phyloP scores from a whole-genome alignment of 2,329 filamentous ascomycete species.

The Pseudogymnoascus sp. region DNA sequence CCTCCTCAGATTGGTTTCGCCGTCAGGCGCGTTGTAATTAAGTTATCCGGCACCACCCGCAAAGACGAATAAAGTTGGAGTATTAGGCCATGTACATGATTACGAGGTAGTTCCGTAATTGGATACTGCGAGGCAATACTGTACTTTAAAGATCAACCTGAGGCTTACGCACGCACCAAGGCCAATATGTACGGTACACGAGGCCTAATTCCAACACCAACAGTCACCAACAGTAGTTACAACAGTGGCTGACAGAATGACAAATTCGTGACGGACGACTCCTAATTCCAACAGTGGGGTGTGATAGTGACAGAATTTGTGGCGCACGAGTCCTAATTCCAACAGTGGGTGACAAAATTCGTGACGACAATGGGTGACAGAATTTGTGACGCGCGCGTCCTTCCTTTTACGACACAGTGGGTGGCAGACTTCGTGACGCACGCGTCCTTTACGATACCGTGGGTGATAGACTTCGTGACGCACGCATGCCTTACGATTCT shows the following conservation, averaged over 20 bases:
- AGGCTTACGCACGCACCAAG: neutral
- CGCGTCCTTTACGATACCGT: neutral
- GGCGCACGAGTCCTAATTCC: neutral
- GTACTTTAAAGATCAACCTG: neutral
- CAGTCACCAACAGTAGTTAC: neutral
- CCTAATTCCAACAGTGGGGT: neutral
- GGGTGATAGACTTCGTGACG: neutral
- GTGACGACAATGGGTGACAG: neutral
- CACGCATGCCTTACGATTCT: neutral
- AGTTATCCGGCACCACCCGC: neutral
- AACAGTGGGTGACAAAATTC: neutral
- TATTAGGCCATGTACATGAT: neutral
- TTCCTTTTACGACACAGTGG: too few species aligned
- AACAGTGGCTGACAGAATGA: neutral
- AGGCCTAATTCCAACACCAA: neutral
- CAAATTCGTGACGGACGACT: neutral
- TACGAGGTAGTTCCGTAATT: neutral
- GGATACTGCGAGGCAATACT: neutral
- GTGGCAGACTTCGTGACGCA: neutral
- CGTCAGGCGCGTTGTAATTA: neutral
- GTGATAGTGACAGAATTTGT: neutral
- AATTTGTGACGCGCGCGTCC: neutral
- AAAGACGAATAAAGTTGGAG: neutral
- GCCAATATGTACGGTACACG: neutral
- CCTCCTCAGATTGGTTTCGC: constrained; percentile 1